Conservation (phyloP, 2,329 filamentous ascomycete genomes). For the Fusarium protoensiforme region DNA sequence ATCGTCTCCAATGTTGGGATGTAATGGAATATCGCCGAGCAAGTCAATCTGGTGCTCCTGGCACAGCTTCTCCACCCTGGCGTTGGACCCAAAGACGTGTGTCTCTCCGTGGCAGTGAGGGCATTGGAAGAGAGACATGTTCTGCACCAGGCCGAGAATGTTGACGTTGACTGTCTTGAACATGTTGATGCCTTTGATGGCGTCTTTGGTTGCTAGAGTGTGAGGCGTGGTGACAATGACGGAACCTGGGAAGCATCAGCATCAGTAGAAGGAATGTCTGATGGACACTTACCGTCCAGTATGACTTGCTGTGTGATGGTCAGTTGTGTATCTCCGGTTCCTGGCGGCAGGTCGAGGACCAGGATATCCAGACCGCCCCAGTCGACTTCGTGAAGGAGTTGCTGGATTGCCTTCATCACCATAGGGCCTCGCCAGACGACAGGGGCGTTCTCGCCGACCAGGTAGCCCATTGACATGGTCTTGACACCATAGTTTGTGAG, state of each 20-base stretch:
- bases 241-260: constrained; percentile 62
- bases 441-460: constrained; percentile 81
- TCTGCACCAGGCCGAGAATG: constrained; percentile 88
- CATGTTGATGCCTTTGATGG: constrained; percentile 91
- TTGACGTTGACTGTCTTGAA: constrained; percentile 87
- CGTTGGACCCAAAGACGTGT: constrained; percentile 77
- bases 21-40: constrained; percentile 88
- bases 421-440: constrained; percentile 97
- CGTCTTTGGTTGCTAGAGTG: constrained; percentile 90
- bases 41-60: constrained; percentile 79
- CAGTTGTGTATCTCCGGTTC: constrained; percentile 94
- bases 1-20: constrained; percentile 87
- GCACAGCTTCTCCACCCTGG: constrained; percentile 76
- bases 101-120: constrained; percentile 80
- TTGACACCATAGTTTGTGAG: constrained; percentile 95
- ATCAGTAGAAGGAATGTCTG: neutral
- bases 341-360: constrained; percentile 90
- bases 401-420: constrained; percentile 97
- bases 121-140: constrained; percentile 89
- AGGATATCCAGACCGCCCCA: constrained; percentile 92
- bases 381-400: constrained; percentile 93
- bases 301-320: constrained; percentile 96
- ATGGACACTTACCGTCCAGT: constrained; percentile 73
- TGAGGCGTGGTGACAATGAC: constrained; percentile 95
- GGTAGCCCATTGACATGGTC: constrained; percentile 98